Percentiles rank a stretch among this genome's conserved stretches.
Evolutionary conservation across 768 basidiomycete species (phyloP).

Genomic region (Leccinum uliginosum): DNA sequence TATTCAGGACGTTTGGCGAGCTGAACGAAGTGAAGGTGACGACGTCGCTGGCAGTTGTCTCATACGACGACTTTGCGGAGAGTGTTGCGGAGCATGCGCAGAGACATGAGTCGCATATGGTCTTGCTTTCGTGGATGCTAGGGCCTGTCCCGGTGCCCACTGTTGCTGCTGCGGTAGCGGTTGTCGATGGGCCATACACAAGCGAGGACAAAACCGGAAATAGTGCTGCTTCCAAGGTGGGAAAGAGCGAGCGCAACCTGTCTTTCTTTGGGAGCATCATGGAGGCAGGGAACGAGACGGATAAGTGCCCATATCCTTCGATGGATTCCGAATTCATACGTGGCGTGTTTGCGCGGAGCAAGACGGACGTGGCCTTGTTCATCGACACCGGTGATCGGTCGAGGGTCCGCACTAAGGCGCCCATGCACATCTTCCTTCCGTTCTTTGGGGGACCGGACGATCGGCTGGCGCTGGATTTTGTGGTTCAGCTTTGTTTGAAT

Average conservation of each 20-base stretch:
- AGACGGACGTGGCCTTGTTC: constrained; percentile 77
- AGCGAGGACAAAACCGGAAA: neutral
- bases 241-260: constrained; percentile 42
- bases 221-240: constrained; percentile 5
- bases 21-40: constrained; percentile 63
- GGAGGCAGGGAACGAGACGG: constrained; percentile 16
- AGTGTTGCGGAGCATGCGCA: constrained; percentile 67
- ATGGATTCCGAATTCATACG: constrained; percentile 79
- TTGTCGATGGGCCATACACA: constrained; percentile 1
- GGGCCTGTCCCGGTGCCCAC: neutral
- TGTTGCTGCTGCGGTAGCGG: constrained; percentile 6
- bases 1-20: constrained; percentile 74
- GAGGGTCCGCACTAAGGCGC: constrained; percentile 20
- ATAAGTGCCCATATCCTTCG: constrained; percentile 39
- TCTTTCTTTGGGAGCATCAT: constrained; percentile 52
- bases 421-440: constrained; percentile 73
- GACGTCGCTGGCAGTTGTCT: constrained; percentile 68
- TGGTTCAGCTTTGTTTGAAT: constrained; percentile 76
- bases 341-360: constrained; percentile 66
- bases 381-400: constrained; percentile 56
- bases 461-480: constrained; percentile 78
- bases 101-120: constrained; percentile 58
- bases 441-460: constrained; percentile 97
- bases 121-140: constrained; percentile 79
- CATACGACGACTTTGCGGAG: constrained; percentile 68